Conservation (phyloP, 495 filamentous ascomycete species). For the Parathielavia hyrcaniae region DNA sequence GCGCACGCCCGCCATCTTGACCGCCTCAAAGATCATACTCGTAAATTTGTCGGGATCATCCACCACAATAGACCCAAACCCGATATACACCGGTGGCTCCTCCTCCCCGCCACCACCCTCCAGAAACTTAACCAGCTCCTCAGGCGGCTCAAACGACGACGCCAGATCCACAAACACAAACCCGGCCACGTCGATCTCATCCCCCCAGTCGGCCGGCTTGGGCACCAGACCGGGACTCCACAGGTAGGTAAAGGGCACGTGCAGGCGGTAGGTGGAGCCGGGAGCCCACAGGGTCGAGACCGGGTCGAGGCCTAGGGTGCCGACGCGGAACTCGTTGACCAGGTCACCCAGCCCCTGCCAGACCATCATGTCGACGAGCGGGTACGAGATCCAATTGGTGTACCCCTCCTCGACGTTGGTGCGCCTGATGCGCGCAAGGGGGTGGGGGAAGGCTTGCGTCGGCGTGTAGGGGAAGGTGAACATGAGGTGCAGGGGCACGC, state of each 20-base stretch:
- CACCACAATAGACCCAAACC: conserved; percentile 64
- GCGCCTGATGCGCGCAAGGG: conserved; percentile 61
- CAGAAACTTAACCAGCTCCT: conserved; percentile 59
- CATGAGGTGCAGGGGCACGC: conserved; percentile 74
- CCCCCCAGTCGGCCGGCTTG: conserved; percentile 70
- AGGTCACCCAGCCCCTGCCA: conserved; percentile 76
- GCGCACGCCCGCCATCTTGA: conserved; percentile 52
- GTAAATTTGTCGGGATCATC: conserved; percentile 60
- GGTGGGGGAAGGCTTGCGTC: conserved; percentile 64
- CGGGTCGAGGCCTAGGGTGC: conserved; percentile 60
- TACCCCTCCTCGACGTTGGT: conserved; percentile 53
- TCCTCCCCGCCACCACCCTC: conserved; percentile 53
- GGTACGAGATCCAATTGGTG: conserved; percentile 69
- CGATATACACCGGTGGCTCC: conserved; percentile 55
- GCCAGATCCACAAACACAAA: conserved; percentile 68
- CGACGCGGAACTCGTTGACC: conserved; percentile 63
- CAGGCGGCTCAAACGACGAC: conserved; percentile 56
- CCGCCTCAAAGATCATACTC: conserved; percentile 55
- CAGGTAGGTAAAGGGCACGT: conserved; percentile 72
- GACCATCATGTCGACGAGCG: conserved; percentile 70
- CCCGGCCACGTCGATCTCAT: conserved; percentile 63
- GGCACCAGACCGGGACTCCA: conserved; percentile 78
- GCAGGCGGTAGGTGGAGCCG: conserved; percentile 53
- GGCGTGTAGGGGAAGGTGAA: conserved; percentile 75
- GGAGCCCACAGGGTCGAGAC: conserved; percentile 63